phyloP scores from a whole-genome alignment of 768 basidiomycete species.

The Fistulinella prunicolor region DNA sequence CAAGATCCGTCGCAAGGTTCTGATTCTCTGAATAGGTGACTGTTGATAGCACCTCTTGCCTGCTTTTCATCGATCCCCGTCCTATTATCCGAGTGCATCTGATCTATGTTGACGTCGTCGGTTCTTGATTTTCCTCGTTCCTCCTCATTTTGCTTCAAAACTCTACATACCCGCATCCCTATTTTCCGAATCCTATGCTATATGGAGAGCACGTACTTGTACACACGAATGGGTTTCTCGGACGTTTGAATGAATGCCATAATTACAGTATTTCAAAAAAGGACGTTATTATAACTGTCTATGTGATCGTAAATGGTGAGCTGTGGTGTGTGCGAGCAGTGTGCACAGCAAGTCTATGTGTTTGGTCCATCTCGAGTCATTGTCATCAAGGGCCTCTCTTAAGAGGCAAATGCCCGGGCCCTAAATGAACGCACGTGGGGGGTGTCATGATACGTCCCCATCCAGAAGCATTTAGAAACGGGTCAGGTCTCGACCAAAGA shows the following conservation, averaged over 20 bases:
- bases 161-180: conserved; percentile 10
- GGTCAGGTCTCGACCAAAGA: conserved; percentile 71
- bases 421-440: too few species aligned
- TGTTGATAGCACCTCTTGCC: background rate
- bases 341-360: too few species aligned
- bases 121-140: background rate
- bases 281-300: too few species aligned
- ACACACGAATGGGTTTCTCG: conserved; percentile 6
- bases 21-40: conserved; percentile 21
- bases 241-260: too few species aligned
- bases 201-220: conserved; percentile 23
- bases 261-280: too few species aligned
- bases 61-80: background rate
- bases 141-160: conserved; percentile 7
- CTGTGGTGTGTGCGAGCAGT: too few species aligned
- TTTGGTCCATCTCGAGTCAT: too few species aligned
- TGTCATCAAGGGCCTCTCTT: too few species aligned
- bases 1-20: conserved; percentile 31
- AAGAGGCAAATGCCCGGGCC: background rate
- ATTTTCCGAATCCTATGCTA: conserved; percentile 16
- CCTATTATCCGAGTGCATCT: background rate
- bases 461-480: conserved; percentile 46
- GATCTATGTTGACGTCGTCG: background rate
- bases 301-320: too few species aligned
- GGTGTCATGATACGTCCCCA: background rate